Conservation (phyloP, 1,284 basidiomycete species). For the Fomitopsis schrenkii region DNA sequence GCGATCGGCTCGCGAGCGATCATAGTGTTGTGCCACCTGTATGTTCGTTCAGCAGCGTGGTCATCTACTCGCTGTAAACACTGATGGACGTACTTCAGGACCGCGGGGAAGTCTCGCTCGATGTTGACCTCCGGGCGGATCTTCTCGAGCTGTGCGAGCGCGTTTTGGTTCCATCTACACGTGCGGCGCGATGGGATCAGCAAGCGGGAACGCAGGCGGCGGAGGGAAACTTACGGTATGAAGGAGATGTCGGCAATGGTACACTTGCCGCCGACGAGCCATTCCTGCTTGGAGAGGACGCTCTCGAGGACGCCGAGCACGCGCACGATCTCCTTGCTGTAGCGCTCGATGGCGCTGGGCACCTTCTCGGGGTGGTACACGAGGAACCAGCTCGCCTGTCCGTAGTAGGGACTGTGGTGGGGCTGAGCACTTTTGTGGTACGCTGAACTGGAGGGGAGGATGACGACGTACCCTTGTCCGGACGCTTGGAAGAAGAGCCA, state of each 20-base stretch:
- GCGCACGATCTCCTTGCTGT: slow-evolving; percentile 27
- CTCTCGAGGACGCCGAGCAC: slow-evolving; percentile 29
- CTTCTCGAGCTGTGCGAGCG: not conserved
- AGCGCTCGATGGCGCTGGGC: slow-evolving; percentile 27
- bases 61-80: no score
- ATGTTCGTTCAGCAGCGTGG: no score
- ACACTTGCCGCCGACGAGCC: slow-evolving; percentile 15
- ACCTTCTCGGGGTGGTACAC: slow-evolving; percentile 21
- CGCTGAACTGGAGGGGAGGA: no score
- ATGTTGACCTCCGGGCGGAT: slow-evolving; percentile 2
- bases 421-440: not conserved
- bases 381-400: slow-evolving; percentile 25
- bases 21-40: no score
- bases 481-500: slow-evolving; percentile 29
- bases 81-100: not conserved
- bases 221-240: slow-evolving; percentile 11
- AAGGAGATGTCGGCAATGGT: slow-evolving; percentile 19
- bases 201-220: not conserved
- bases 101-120: slow-evolving; percentile 7
- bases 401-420: slow-evolving; percentile 15
- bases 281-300: slow-evolving; percentile 18
- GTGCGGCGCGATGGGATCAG: no score
- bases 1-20: no score
- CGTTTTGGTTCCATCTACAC: slow-evolving; percentile 4
- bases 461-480: slow-evolving; percentile 22